These are phyloP conservation scores for Hibiscus tridactylites DNA, from an alignment of 345 rosid species.

Conservation along the genomic window DNA sequence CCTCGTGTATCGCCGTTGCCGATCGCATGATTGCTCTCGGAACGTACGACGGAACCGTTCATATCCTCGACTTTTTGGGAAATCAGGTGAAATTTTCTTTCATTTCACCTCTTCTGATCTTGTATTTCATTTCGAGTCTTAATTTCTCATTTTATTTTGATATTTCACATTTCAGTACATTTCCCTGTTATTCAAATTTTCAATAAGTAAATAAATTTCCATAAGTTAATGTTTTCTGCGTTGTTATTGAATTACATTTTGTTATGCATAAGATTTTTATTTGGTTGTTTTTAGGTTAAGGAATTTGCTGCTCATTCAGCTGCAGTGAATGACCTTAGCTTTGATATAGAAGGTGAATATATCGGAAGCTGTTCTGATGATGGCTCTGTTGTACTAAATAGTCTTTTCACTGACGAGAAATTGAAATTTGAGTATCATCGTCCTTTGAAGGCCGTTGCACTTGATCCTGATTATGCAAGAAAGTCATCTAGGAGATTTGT, in stretches of 20 bases:
- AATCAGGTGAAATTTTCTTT: slow-evolving; percentile 49
- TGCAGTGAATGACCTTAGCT: slow-evolving; percentile 87
- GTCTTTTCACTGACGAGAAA: slow-evolving; percentile 93
- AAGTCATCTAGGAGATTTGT: slow-evolving; percentile 74
- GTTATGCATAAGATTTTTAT: neutral
- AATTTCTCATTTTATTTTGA: neutral
- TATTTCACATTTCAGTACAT: neutral
- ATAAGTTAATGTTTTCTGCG: neutral
- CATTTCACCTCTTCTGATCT: neutral
- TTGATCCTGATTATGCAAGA: slow-evolving; percentile 82
- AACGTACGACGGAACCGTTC: slow-evolving; percentile 75
- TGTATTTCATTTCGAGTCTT: neutral
- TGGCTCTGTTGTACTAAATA: slow-evolving; percentile 81
- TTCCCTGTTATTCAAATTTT: neutral
- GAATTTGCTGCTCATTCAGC: slow-evolving; percentile 73
- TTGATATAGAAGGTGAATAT: slow-evolving; percentile 87
- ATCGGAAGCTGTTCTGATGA: slow-evolving; percentile 98
- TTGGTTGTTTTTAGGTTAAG: slow-evolving; percentile 51
- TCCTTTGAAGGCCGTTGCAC: slow-evolving; percentile 89
- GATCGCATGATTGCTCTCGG: slow-evolving; percentile 99
- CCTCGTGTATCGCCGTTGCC: slow-evolving; percentile 87
- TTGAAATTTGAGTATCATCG: slow-evolving; percentile 93
- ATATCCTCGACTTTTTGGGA: slow-evolving; percentile 93
- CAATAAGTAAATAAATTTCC: too few species aligned
- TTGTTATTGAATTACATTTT: neutral